phyloP scores from a whole-genome alignment of 305 asterid genomes.

The Fraxinus sp. region DNA sequence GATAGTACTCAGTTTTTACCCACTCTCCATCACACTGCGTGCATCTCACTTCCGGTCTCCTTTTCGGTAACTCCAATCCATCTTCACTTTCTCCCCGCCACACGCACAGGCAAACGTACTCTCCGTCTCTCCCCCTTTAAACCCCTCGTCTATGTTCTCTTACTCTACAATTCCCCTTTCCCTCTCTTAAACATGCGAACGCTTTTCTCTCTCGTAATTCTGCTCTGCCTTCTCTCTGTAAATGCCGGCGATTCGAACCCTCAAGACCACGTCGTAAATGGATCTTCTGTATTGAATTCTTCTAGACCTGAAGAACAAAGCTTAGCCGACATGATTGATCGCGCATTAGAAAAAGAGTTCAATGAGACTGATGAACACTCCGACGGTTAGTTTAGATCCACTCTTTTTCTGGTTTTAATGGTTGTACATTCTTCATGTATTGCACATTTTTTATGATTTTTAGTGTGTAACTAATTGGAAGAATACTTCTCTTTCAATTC shows the following conservation, averaged over 20 bases:
- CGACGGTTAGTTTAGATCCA: slow-evolving; percentile 48
- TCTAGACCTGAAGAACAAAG: slow-evolving; percentile 45
- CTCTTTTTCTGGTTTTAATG: background rate
- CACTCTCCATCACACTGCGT: background rate
- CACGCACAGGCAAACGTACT: background rate
- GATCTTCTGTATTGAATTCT: slow-evolving; percentile 31
- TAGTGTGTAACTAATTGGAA: background rate
- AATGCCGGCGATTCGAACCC: slow-evolving; percentile 39
- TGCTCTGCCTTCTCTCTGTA: slow-evolving; percentile 24
- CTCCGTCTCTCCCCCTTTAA: slow-evolving; percentile 4
- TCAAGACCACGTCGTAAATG: slow-evolving; percentile 26
- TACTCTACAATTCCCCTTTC: slow-evolving; percentile 5
- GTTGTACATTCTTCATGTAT: slow-evolving; percentile 3
- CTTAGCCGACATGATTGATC: slow-evolving; percentile 58
- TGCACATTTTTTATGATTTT: background rate
- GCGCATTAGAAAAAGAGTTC: slow-evolving; percentile 76
- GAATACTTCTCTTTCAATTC: background rate
- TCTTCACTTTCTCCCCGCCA: slow-evolving; percentile 18
- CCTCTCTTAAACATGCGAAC: slow-evolving; percentile 26
- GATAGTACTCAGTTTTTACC: background rate
- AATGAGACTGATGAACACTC: slow-evolving; percentile 67
- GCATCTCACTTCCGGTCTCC: slow-evolving; percentile 7
- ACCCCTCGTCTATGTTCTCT: slow-evolving; percentile 7
- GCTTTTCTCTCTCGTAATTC: slow-evolving; percentile 26
- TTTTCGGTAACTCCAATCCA: slow-evolving; percentile 31